Evolutionary conservation across 192 early-diverging fungal species (phyloP), one percentile per base, ranked within the genome.

Genomic region (Chytriomyces confervae): DNA sequence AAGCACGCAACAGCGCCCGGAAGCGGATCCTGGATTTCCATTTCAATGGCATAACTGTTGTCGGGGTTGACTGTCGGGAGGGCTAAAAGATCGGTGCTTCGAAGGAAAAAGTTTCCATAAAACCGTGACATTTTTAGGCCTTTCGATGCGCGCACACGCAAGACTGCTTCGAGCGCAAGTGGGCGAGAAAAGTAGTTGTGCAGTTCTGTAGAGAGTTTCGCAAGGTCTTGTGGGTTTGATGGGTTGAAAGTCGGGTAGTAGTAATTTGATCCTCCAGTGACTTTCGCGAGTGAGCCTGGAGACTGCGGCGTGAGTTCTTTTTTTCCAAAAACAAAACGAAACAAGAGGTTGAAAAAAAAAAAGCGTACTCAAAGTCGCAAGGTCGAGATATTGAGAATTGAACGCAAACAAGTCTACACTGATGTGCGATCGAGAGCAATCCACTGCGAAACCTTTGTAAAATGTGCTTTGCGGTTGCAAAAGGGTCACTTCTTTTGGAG

Each of bases 101-200:
- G 94, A 51, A 99, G 87, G 84, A 99, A 99, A 81, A 98, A 98
- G 91, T 97, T 96, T 13, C 97, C 97, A 64, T 99, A 95, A 85
- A 94, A 98, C 18, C 93, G 86, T 24, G 91, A 90, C 92, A 97
- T 94, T 49, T 91, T 85, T 51, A 98, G 83, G 0, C 96, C 96
- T 79, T 93, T 94, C 3, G 94, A 95, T 2, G 96, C 94, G 67
- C 97, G 91, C 7, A 99, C 90, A 46, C 97, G 88, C 80, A 98
- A 88, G 13, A 98, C 95, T 8, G 97, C 95, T 77, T 98, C 97
- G 50, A 97, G 83, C 1, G 91, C 95, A 65, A 96, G 85, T 8
- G 91, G 88, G 27, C 93, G 90, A 0, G 92, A 86, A 50, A 98
- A 86, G 72, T 93, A 92, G 69, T 92, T 91, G 1, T 87, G 83